phyloP scores from a whole-genome alignment of 352 stramenopile species.

The Pythium vanterpoolii region DNA sequence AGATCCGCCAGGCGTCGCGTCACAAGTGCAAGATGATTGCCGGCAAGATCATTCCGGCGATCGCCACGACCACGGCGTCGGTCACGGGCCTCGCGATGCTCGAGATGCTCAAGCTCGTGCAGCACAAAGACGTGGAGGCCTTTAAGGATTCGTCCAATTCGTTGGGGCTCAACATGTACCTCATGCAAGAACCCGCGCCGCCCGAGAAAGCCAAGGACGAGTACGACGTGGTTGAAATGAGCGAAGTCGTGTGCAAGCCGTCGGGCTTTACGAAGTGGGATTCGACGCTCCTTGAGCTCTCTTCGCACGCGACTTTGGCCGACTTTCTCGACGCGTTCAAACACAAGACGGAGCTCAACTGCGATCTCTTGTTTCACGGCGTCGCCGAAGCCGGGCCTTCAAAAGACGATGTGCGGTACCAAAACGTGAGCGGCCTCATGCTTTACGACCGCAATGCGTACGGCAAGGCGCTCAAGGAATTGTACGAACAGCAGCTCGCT shows the following conservation, averaged over 20 bases:
- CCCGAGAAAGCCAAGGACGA: constrained; percentile 88
- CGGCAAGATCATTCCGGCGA: constrained; percentile 99
- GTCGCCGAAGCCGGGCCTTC: constrained; percentile 68
- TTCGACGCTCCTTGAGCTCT: constrained; percentile 73
- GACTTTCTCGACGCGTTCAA: constrained; percentile 72
- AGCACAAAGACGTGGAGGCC: constrained; percentile 84
- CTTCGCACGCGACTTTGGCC: constrained; percentile 56
- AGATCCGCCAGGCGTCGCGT: constrained; percentile 74
- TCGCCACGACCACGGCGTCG: constrained; percentile 99
- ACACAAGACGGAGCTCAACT: constrained; percentile 69
- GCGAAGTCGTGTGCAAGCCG: constrained; percentile 84
- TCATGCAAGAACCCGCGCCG: constrained; percentile 86
- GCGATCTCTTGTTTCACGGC: constrained; percentile 75
- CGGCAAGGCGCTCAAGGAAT: constrained; percentile 61
- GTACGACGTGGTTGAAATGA: constrained; percentile 89
- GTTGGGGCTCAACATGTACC: constrained; percentile 90
- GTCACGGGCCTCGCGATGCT: constrained; percentile 96
- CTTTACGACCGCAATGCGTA: constrained; percentile 84
- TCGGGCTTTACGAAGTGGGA: constrained; percentile 92
- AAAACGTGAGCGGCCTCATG: constrained; percentile 76
- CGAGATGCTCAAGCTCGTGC: constrained; percentile 86
- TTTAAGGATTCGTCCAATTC: constrained; percentile 94
- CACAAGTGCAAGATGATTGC: constrained; percentile 98
- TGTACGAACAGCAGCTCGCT: constrained; percentile 62
- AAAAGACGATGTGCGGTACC: constrained; percentile 66